A percentile compares a stretch with the other conserved stretches of the same genome.
phyloP scores from a whole-genome alignment of 208 protist genomes.

The Leishmania tropica region DNA sequence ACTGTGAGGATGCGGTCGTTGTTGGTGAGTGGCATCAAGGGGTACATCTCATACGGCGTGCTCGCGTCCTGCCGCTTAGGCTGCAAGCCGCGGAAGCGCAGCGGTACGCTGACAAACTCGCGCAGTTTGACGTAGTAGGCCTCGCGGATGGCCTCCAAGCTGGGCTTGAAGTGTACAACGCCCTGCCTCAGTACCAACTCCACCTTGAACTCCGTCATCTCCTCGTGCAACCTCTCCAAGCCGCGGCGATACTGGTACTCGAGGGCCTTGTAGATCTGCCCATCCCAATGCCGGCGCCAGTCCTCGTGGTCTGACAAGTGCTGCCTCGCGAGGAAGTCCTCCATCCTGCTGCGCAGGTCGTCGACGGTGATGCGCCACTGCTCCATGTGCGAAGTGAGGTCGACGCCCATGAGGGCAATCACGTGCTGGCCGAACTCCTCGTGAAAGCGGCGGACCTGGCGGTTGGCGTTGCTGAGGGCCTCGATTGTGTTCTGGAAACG shows the following conservation, averaged over 20 bases:
- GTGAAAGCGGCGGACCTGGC: slow-evolving; percentile 87
- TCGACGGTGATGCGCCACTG: slow-evolving; percentile 92
- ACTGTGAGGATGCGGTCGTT: slow-evolving; percentile 84
- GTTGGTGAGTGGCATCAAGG: slow-evolving; percentile 87
- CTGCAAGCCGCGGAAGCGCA: slow-evolving; percentile 93
- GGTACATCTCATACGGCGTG: slow-evolving; percentile 89
- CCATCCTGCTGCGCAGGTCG: slow-evolving; percentile 84
- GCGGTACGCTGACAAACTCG: slow-evolving; percentile 94
- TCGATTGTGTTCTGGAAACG: slow-evolving; percentile 88
- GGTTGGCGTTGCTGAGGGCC: slow-evolving; percentile 78
- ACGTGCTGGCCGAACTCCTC: slow-evolving; percentile 85
- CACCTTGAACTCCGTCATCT: slow-evolving; percentile 92
- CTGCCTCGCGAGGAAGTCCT: slow-evolving; percentile 80
- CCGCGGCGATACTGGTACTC: slow-evolving; percentile 95
- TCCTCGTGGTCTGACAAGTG: slow-evolving; percentile 76
- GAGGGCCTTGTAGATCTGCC: slow-evolving; percentile 97
- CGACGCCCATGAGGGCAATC: slow-evolving; percentile 81
- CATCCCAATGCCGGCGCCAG: slow-evolving; percentile 96
- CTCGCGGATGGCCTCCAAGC: slow-evolving; percentile 93
- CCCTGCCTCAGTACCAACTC: slow-evolving; percentile 95
- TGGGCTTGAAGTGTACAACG: slow-evolving; percentile 93
- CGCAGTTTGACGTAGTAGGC: slow-evolving; percentile 95
- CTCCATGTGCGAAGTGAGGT: slow-evolving; percentile 91
- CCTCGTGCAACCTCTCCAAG: slow-evolving; percentile 93
- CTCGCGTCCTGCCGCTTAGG: slow-evolving; percentile 63